Percentiles rank a stretch among this genome's conserved stretches.
Evolutionary conservation across 768 basidiomycete species (phyloP).

Genomic region (Podaxis sp.): DNA sequence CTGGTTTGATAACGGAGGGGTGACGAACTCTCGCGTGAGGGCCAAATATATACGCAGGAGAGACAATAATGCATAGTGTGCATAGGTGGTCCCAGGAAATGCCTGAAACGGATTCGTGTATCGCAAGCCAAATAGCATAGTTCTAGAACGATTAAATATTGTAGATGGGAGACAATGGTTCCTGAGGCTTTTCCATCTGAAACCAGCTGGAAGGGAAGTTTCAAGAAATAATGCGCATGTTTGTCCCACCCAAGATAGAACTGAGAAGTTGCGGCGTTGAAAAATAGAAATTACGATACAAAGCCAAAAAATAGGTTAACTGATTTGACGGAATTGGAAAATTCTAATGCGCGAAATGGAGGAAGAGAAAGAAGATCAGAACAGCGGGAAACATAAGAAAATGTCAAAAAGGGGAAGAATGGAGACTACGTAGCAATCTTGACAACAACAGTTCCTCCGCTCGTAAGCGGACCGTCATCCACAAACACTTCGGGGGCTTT

Average conservation of each 20-base stretch:
- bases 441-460: conserved; percentile 45
- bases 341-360: conserved; percentile 7
- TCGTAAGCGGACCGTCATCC: conserved; percentile 32
- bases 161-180: neutral
- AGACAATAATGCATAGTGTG: neutral
- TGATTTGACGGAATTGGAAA: neutral
- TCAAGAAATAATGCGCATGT: neutral
- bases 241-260: neutral
- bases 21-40: no score
- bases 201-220: neutral
- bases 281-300: conserved; percentile 8
- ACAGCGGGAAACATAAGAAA: neutral
- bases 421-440: conserved; percentile 34
- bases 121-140: neutral
- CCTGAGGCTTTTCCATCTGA: neutral
- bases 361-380: conserved; percentile 10
- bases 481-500: conserved; percentile 51
- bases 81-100: no score
- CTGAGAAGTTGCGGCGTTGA: neutral
- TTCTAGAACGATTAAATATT: neutral
- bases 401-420: neutral
- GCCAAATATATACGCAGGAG: no score
- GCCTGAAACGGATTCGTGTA: no score
- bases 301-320: neutral
- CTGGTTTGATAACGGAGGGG: no score